phyloP scores from a whole-genome alignment of 805 yeast genomes.

The Candida wancherniae region DNA sequence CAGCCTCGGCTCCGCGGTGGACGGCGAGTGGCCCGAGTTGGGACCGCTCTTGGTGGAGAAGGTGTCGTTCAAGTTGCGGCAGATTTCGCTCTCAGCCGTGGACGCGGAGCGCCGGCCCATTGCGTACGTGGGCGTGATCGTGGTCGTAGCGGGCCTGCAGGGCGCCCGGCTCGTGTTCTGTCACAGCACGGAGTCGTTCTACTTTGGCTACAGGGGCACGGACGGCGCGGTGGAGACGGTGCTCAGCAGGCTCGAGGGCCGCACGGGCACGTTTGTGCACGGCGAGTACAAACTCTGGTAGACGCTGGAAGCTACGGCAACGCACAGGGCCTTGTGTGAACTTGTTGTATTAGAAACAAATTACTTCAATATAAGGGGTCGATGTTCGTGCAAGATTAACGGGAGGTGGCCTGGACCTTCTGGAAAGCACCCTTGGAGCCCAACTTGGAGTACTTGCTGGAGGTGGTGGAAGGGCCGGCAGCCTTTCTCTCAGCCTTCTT shows the following conservation, averaged over 20 bases:
- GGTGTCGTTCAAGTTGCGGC: slow-evolving; percentile 10
- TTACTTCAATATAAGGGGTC: slow-evolving; percentile 5
- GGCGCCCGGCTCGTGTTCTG: slow-evolving; percentile 12
- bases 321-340: slow-evolving; percentile 2
- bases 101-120: slow-evolving; percentile 7
- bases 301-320: too few species aligned
- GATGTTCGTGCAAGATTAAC: slow-evolving; percentile 47
- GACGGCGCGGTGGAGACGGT: slow-evolving; percentile 14
- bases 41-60: slow-evolving; percentile 17
- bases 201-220: slow-evolving; percentile 21
- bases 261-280: slow-evolving; percentile 10
- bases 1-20: slow-evolving; percentile 13
- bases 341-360: slow-evolving; percentile 12
- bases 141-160: slow-evolving; percentile 9
- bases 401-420: slow-evolving; percentile 94
- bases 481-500: slow-evolving; percentile 94
- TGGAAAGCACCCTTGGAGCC: slow-evolving; percentile 97
- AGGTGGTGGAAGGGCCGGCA: slow-evolving; percentile 56
- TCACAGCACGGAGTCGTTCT: slow-evolving; percentile 19
- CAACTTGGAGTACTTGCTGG: slow-evolving; percentile 73
- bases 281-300: slow-evolving; percentile 12
- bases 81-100: slow-evolving; percentile 12
- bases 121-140: slow-evolving; percentile 31
- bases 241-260: slow-evolving; percentile 8
- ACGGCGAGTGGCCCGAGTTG: slow-evolving; percentile 17